phyloP scores from a whole-genome alignment of 2,329 filamentous ascomycete species.

The Aspergillus sp. region DNA sequence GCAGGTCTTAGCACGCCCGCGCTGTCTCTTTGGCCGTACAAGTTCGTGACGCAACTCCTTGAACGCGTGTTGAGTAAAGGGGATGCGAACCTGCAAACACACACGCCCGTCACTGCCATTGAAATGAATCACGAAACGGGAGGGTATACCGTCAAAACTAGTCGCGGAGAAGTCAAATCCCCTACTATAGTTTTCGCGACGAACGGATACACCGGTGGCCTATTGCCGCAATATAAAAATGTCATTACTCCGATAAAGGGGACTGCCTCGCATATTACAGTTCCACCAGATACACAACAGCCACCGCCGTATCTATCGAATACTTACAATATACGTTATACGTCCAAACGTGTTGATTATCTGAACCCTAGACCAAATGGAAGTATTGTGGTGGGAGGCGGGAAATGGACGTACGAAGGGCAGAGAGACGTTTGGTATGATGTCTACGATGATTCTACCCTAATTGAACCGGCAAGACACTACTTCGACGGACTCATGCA shows the following conservation, averaged over 20 bases:
- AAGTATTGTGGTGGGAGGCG: neutral
- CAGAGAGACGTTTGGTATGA: conserved; percentile 46
- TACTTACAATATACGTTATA: neutral
- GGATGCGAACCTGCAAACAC: neutral
- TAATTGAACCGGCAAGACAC: conserved; percentile 49
- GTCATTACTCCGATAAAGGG: neutral
- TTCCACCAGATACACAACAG: neutral
- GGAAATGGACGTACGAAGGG: neutral
- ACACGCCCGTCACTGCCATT: neutral
- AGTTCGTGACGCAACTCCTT: neutral
- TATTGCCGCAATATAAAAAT: neutral
- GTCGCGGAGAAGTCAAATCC: neutral
- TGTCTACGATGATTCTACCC: conserved; percentile 47
- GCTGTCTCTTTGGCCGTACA: neutral
- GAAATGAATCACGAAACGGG: neutral
- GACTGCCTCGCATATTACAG: neutral
- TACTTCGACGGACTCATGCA: conserved; percentile 42
- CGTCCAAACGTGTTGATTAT: neutral
- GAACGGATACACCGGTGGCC: neutral
- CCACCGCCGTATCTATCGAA: neutral
- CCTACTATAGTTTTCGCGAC: neutral
- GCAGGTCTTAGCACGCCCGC: neutral
- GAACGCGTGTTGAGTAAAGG: neutral
- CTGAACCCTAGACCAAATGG: neutral
- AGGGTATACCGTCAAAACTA: neutral